Conservation (phyloP, 1,284 basidiomycete species). For the Ganoderma sinense region DNA sequence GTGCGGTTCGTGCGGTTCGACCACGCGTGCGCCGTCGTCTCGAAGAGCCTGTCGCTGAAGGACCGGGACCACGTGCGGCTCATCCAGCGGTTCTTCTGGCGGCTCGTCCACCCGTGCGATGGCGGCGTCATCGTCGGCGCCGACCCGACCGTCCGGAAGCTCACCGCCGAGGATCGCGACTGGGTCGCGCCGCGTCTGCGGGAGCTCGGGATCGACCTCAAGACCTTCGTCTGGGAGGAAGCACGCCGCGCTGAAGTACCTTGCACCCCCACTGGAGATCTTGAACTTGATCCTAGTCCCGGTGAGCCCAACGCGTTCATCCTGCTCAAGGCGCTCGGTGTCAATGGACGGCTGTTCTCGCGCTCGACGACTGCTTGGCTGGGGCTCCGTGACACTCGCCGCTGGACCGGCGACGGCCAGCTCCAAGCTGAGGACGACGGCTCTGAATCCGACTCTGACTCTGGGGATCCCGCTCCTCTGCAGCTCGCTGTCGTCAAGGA, state of each 20-base stretch:
- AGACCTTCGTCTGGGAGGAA: constrained; percentile 1
- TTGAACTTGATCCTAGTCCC: background rate
- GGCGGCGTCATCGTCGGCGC: constrained; percentile 15
- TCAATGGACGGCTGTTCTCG: constrained; percentile 25
- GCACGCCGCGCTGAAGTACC: constrained; percentile 9
- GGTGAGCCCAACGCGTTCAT: constrained; percentile 4
- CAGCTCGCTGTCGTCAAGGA: constrained; percentile 25
- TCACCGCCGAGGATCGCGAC: background rate
- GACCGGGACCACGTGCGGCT: constrained; percentile 3
- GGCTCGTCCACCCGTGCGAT: constrained; percentile 23
- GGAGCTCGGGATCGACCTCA: background rate
- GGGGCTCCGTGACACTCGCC: constrained; percentile 12
- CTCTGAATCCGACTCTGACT: too few species aligned
- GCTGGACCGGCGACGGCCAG: background rate
- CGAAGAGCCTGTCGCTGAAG: constrained; percentile 10
- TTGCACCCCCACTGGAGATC: background rate
- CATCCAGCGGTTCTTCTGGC: constrained; percentile 25
- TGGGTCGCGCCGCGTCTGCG: constrained; percentile 12
- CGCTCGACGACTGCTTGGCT: constrained; percentile 25
- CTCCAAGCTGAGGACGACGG: background rate
- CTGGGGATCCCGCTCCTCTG: background rate
- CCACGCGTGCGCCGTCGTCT: constrained; percentile 19
- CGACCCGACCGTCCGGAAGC: constrained; percentile 19
- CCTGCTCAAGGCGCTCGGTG: constrained; percentile 12
- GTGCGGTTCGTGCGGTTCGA: constrained; percentile 30